These are phyloP conservation scores for Ustilago cynodontis DNA, from an alignment of 1,284 basidiomycete species.

Conservation along the genomic window DNA sequence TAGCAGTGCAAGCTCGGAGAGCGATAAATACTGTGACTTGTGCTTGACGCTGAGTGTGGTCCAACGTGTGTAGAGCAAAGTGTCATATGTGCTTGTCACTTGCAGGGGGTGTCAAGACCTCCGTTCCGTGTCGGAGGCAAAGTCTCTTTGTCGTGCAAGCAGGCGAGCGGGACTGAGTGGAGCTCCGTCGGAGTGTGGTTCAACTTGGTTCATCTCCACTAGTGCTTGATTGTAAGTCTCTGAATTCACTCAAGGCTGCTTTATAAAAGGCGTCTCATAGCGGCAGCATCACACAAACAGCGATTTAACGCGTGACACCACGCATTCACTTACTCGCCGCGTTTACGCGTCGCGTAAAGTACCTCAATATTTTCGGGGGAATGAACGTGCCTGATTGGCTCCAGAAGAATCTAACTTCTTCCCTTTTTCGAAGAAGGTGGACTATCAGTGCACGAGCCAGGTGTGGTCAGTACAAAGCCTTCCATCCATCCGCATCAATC, in stretches of 20 bases:
- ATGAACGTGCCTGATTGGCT: background rate
- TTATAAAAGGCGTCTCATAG: too few species aligned
- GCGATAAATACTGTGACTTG: background rate
- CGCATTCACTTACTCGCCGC: background rate
- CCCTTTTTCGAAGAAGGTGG: too few species aligned
- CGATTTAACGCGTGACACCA: too few species aligned
- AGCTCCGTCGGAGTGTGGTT: too few species aligned
- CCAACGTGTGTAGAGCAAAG: background rate
- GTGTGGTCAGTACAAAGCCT: constrained; percentile 1
- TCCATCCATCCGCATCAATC: constrained; percentile 1
- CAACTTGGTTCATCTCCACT: too few species aligned
- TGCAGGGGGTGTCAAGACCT: background rate
- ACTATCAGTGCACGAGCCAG: constrained; percentile 13
- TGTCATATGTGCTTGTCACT: background rate
- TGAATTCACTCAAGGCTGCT: too few species aligned
- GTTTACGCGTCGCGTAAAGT: constrained; percentile 21
- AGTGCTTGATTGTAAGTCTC: too few species aligned
- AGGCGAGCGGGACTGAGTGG: background rate
- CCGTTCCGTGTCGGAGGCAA: background rate
- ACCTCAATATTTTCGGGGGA: background rate
- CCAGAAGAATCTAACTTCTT: too few species aligned
- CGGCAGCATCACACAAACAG: too few species aligned
- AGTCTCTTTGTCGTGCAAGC: too few species aligned
- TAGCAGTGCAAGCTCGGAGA: too few species aligned
- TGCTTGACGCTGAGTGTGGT: background rate